Base-by-base conservation (phyloP, 768 basidiomycete species). In the Imleria badia region DNA sequence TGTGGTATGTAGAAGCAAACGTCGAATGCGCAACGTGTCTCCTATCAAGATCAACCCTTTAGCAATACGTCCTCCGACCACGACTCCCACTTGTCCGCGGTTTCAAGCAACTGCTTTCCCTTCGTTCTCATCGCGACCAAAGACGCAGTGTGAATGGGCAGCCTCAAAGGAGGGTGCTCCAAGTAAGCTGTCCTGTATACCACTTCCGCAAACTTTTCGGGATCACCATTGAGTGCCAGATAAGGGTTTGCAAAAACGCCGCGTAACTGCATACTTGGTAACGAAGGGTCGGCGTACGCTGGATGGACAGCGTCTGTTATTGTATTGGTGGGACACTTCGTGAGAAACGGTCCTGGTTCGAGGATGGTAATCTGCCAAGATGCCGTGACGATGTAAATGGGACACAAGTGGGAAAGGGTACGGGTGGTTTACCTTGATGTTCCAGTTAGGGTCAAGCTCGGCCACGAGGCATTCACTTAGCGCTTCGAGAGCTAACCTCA, bases 371-470 rank as follows among this genome's bases (percentile, higher is more conserved):
- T 12, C 54, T 55, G 36, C 22, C 20, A 23, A 35, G 17, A 12
- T 1, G 9, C 7, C 10, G 31, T 22, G 13, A 29, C 17, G 5
- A 44, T 44, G 42, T 15, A 14, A 38, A 30, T 17, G 17, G 19
- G 35, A 22, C 15, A 30, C 5, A 31, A 17, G 11, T 6, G 5
- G 23, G n/a, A 39, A 30, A 9, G 19, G 20, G 23, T 12, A 12
- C n/a, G 6, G 11, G 14, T 5, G 17, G 19, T 36, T 52, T 51
- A 59, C 59, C 43, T 63, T 59, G 45, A 66, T 63, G 43, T 61
- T 59, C 65, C 61, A 66, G n/a, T 43, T n/a, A 22, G 65, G 65
- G 20, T 55, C 8, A 43, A 66, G 48, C 20, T 59, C 65, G 12
- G 20, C 19, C 3, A 53, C 56, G 12, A 59, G 55, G 15, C 51